These are phyloP conservation scores for Xylariales sp. DNA, from an alignment of 2,329 filamentous ascomycete species.

Conservation along the genomic window DNA sequence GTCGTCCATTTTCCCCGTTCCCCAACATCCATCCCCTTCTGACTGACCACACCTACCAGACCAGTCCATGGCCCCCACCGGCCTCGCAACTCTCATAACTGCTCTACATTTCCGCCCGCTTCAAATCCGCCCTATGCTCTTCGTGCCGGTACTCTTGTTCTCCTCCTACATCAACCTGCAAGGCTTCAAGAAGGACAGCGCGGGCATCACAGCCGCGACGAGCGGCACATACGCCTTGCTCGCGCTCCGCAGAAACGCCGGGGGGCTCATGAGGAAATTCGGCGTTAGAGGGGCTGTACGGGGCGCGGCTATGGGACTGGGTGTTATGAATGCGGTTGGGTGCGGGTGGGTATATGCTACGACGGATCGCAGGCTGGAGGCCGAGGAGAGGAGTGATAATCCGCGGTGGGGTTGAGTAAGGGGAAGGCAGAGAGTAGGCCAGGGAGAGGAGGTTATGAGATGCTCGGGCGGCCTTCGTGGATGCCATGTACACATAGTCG, in stretches of 20 bases:
- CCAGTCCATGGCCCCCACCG: conserved; percentile 48
- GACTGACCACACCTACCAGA: too few species aligned
- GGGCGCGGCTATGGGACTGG: conserved; percentile 45
- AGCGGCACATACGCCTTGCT: conserved; percentile 54
- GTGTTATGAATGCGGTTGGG: conserved; percentile 41
- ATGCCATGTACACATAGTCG: too few species aligned
- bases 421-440: conserved; percentile 16
- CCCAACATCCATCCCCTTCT: too few species aligned
- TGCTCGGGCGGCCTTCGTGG: too few species aligned
- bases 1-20: conserved; percentile 20
- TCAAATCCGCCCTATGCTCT: conserved; percentile 44
- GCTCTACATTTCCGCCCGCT: conserved; percentile 52
- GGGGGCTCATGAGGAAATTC: conserved; percentile 34
- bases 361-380: conserved; percentile 47
- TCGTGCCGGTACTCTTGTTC: conserved; percentile 50
- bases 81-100: conserved; percentile 51
- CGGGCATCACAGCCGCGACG: conserved; percentile 51
- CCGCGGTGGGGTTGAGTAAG: conserved; percentile 39
- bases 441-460: too few species aligned
- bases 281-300: conserved; percentile 46
- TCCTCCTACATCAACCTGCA: conserved; percentile 56
- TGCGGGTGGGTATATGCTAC: conserved; percentile 48
- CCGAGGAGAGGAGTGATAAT: conserved; percentile 40
- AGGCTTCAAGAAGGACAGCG: conserved; percentile 52
- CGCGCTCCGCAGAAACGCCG: conserved; percentile 41